Percentiles rank a stretch among this genome's conserved stretches.
Evolutionary conservation across 2,329 filamentous ascomycete genomes (phyloP).

Genomic region (Ceratocystis cacaofunesta): DNA sequence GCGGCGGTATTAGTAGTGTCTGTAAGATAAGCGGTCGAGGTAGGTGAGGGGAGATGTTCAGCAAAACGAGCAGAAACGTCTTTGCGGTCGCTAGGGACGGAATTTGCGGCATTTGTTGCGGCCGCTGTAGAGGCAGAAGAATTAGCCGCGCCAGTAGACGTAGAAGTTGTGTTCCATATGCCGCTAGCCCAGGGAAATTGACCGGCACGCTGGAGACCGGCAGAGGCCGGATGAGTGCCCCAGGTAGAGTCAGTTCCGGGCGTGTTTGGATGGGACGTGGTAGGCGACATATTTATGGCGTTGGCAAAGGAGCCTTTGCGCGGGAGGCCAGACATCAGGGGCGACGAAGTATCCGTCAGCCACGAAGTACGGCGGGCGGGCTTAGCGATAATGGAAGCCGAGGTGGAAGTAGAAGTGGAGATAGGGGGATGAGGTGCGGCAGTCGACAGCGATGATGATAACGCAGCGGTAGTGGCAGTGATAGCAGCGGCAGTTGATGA

Average conservation of each 20-base stretch:
- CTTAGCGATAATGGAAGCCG: conserved; percentile 38
- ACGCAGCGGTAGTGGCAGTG: background rate
- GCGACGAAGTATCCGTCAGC: conserved; percentile 66
- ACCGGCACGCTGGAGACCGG: conserved; percentile 33
- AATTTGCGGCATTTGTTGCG: background rate
- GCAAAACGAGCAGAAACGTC: conserved; percentile 59
- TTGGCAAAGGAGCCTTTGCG: conserved; percentile 66
- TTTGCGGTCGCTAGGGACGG: conserved; percentile 43
- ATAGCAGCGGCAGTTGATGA: background rate
- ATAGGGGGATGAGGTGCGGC: background rate
- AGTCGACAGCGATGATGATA: background rate
- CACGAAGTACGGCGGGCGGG: conserved; percentile 64
- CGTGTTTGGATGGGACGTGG: conserved; percentile 65
- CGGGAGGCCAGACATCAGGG: conserved; percentile 36
- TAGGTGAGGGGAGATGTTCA: conserved; percentile 63
- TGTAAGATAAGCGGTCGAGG: conserved; percentile 43
- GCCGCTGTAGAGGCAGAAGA: background rate
- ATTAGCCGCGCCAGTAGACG: background rate
- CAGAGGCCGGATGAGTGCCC: conserved; percentile 38
- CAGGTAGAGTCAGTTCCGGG: conserved; percentile 54
- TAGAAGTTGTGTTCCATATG: conserved; percentile 53
- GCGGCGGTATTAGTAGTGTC: conserved; percentile 29
- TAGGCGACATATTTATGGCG: conserved; percentile 58
- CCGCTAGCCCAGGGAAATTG: conserved; percentile 60
- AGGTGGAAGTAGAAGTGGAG: conserved; percentile 33